These are phyloP conservation scores for Alternaria hordeiaustralica DNA, from an alignment of 2,329 filamentous ascomycete species.

Conservation along the genomic window DNA sequence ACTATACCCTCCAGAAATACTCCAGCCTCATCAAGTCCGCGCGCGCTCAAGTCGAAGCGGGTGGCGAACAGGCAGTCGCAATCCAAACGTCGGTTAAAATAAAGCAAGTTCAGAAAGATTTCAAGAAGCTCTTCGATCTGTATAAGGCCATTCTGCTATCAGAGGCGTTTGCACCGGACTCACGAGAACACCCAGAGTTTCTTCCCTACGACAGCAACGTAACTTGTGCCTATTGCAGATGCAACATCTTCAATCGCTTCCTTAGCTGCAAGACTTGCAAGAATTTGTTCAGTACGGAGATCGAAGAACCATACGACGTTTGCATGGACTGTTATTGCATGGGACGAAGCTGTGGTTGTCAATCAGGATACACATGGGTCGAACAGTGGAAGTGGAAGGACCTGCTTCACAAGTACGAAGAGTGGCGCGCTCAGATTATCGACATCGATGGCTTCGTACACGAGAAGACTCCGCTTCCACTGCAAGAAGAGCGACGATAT, in stretches of 20 bases:
- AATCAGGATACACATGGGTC: conserved; percentile 86
- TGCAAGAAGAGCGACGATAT: conserved; percentile 72
- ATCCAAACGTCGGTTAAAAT: conserved; percentile 58
- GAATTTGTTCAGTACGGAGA: conserved; percentile 68
- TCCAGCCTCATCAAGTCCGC: conserved; percentile 65
- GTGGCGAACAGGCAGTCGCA: conserved; percentile 44
- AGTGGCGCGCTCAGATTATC: conserved; percentile 81
- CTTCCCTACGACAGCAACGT: conserved; percentile 87
- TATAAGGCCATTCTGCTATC: conserved; percentile 82
- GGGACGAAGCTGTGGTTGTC: conserved; percentile 89
- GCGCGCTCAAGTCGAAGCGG: conserved; percentile 59
- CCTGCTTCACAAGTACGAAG: conserved; percentile 77
- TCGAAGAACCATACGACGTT: conserved; percentile 89
- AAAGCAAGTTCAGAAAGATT: conserved; percentile 79
- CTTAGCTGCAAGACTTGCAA: conserved; percentile 89
- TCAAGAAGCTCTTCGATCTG: conserved; percentile 77
- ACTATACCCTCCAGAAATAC: conserved; percentile 85
- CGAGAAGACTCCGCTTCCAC: conserved; percentile 70
- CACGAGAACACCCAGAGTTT: conserved; percentile 74
- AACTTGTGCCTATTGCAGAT: conserved; percentile 93
- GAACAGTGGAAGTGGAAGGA: conserved; percentile 91
- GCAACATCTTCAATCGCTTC: conserved; percentile 97
- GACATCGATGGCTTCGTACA: conserved; percentile 71
- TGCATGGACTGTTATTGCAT: conserved; percentile 99
- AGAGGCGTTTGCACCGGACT: conserved; percentile 78